phyloP scores from a whole-genome alignment of 768 basidiomycete genomes.

The Neoboletus subvelutipes region DNA sequence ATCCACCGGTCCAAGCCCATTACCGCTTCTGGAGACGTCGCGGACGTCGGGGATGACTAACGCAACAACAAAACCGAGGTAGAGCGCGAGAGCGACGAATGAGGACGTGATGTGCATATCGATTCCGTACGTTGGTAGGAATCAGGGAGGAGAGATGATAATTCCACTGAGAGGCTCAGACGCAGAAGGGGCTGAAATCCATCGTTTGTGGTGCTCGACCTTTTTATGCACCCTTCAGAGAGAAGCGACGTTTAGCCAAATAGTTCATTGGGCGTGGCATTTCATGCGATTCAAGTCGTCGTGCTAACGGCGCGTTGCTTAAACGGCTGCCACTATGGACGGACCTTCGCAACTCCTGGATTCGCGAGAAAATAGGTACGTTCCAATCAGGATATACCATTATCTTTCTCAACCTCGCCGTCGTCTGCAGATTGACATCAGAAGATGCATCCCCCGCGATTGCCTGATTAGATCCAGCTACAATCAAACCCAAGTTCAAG shows the following conservation, averaged over 20 bases:
- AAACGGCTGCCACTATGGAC: neutral
- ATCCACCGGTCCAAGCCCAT: neutral
- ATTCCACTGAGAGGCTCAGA: neutral
- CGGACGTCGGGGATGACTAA: neutral
- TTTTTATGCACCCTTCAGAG: neutral
- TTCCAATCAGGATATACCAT: neutral
- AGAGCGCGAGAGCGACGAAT: neutral
- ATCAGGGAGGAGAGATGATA: too few species aligned
- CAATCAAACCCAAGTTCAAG: too few species aligned
- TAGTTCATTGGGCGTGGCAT: neutral
- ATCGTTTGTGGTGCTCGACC: neutral
- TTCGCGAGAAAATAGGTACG: neutral
- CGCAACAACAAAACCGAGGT: neutral
- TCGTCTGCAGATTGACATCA: neutral
- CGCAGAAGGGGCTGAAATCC: neutral
- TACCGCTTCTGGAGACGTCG: neutral
- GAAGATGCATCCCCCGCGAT: neutral
- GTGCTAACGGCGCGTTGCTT: neutral
- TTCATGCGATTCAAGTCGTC: neutral
- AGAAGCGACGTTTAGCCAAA: neutral
- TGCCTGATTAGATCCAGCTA: neutral
- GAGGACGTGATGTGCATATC: neutral
- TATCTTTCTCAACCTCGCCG: too few species aligned
- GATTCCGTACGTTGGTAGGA: too few species aligned
- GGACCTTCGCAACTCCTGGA: neutral